These are phyloP conservation scores for Mucor sp. DNA, from an alignment of 371 early-diverging fungal genomes.

Conservation along the genomic window DNA sequence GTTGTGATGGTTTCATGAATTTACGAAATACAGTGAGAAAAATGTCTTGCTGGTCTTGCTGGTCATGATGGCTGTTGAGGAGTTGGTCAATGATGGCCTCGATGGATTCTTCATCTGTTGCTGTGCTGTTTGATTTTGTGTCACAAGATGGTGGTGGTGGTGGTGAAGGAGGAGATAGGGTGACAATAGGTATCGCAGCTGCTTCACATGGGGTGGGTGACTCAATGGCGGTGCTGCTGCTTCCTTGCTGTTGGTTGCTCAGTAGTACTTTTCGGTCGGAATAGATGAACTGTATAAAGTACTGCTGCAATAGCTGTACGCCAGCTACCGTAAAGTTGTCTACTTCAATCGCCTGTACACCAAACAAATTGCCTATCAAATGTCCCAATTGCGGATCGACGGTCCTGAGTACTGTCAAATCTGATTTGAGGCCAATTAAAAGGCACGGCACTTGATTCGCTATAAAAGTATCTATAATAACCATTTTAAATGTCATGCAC, in stretches of 20 bases:
- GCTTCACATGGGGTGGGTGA: not conserved
- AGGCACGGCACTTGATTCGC: slow-evolving; percentile 35
- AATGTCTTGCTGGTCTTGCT: slow-evolving; percentile 30
- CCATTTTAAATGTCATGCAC: not conserved
- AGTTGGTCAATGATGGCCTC: not conserved
- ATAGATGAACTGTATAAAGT: slow-evolving; percentile 11
- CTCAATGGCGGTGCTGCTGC: not conserved
- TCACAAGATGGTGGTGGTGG: not conserved
- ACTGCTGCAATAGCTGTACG: slow-evolving; percentile 9
- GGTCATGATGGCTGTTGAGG: not conserved
- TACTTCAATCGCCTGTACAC: slow-evolving; percentile 29
- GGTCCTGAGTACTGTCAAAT: slow-evolving; percentile 25
- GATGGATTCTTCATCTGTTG: not conserved
- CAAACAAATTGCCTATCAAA: slow-evolving; percentile 36
- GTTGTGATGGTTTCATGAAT: slow-evolving; percentile 56
- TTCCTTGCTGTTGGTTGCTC: too few species aligned
- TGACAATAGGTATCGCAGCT: not conserved
- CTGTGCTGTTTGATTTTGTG: not conserved
- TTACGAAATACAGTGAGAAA: slow-evolving; percentile 57
- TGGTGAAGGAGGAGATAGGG: not conserved
- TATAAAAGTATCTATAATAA: slow-evolving; percentile 24
- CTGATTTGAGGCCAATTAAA: slow-evolving; percentile 41
- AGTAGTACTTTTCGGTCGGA: slow-evolving; percentile 1
- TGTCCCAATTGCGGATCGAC: slow-evolving; percentile 33
- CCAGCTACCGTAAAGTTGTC: slow-evolving; percentile 26